Conservation (phyloP, 345 rosid genomes). For the Lenwebbia sp. region DNA sequence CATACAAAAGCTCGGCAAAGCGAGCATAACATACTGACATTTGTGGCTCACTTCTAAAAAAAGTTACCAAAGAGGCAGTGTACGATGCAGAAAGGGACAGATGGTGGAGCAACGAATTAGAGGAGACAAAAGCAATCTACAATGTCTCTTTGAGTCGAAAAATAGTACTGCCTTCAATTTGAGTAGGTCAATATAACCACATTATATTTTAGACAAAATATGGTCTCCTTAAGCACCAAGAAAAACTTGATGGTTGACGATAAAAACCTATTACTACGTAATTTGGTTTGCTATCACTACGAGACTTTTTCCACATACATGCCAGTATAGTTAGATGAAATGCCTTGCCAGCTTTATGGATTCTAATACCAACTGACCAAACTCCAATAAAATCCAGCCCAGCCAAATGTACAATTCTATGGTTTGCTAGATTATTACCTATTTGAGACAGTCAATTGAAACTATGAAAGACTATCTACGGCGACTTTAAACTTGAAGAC, state of each 20-base stretch:
- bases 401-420: neutral
- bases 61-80: neutral
- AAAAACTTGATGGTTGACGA: neutral
- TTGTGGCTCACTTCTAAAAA: neutral
- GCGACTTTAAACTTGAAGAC: neutral
- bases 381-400: neutral
- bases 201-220: neutral
- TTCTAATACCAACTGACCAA: neutral
- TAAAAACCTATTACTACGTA: neutral
- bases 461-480: neutral
- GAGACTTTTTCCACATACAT: neutral
- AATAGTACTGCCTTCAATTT: neutral
- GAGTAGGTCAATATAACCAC: neutral
- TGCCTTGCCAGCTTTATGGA: neutral
- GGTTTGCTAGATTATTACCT: neutral
- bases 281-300: neutral
- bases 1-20: neutral
- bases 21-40: neutral
- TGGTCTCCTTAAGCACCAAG: neutral
- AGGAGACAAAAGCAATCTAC: neutral
- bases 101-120: neutral
- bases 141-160: neutral
- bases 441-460: neutral
- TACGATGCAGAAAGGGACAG: neutral
- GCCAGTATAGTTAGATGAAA: neutral